Evolutionary conservation across 257 asterid species (phyloP), one percentile per base, ranked within the genome.

Genomic region (Eustoma russellianum): DNA sequence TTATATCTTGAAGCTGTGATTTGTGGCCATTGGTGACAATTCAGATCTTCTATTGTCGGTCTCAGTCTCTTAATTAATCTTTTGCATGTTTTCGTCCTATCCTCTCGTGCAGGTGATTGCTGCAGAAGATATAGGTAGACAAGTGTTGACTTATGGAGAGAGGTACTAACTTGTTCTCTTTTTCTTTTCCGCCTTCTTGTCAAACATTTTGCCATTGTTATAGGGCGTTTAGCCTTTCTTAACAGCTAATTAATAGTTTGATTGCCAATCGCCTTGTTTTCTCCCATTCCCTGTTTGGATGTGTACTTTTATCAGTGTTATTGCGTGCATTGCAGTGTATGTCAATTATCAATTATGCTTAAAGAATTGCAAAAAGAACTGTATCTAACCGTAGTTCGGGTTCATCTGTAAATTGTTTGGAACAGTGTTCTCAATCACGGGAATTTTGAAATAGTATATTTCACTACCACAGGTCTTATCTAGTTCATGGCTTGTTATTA

Each of bases 41-140:
- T 18, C 8, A 11, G 34, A n/a, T n/a, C n/a, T 35, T 30, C 5
- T 12, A 24, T 34, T 56, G 17, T 30, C 33, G 14, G 17, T 33
- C 48, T 55, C 30, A 41, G 11, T 10, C 47, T 52, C 28, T 13
- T 60, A n/a, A 30, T 19, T 15, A 5, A 9, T 58, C 33, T 33
- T 38, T 38, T 11, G 9, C 12, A 38, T 38, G 30, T 24, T 24
- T 4, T 38, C 11, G 12, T 50, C 7, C 49, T 50, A 49, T 34
- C 62, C 47, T 50, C 0, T 60, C 44, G 73, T n/a, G n/a, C 82
- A 88, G 97, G 80, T 68, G 80, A 78, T 85, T 66, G 79, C 76
- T 46, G 66, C 95, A 57, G 97, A 88, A 70, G 97, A 88, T 70
- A 85, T 85, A 10, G 97, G 91, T 46, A 80, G 80, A 74, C 97